Evolutionary conservation across 176 grass and related monocot genomes (phyloP).

Genomic region (Lolium rigidum): DNA sequence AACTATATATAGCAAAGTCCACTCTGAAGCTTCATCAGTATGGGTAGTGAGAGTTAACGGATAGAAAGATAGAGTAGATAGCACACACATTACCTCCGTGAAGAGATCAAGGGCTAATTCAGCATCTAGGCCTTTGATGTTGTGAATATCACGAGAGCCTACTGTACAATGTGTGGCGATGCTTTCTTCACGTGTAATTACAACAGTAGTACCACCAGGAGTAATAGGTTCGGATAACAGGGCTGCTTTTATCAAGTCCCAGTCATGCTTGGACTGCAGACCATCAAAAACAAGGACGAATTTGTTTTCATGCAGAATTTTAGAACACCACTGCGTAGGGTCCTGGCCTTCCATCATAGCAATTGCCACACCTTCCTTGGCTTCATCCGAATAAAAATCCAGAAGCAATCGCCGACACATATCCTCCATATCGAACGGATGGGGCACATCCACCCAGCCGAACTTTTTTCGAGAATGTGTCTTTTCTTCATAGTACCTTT

Average conservation of each 20-base stretch:
- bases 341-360: background rate
- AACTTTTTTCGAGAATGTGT: too few relatives aligned
- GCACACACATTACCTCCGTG: too few relatives aligned
- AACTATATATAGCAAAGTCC: too few relatives aligned
- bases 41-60: too few relatives aligned
- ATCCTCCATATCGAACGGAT: background rate
- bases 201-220: background rate
- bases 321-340: background rate
- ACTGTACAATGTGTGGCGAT: background rate
- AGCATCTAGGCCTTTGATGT: background rate
- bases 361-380: background rate
- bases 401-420: background rate
- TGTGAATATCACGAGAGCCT: background rate
- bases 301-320: background rate
- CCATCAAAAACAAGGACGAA: constrained; percentile 11
- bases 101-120: background rate
- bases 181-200: background rate
- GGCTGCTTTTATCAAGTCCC: background rate
- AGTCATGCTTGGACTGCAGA: background rate
- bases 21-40: too few relatives aligned
- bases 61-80: too few relatives aligned
- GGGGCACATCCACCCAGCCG: background rate
- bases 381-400: background rate
- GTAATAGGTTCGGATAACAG: background rate
- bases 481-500: too few relatives aligned